Base-by-base conservation (phyloP, 805 yeast species). In the Debaryomyces prosopidis region DNA sequence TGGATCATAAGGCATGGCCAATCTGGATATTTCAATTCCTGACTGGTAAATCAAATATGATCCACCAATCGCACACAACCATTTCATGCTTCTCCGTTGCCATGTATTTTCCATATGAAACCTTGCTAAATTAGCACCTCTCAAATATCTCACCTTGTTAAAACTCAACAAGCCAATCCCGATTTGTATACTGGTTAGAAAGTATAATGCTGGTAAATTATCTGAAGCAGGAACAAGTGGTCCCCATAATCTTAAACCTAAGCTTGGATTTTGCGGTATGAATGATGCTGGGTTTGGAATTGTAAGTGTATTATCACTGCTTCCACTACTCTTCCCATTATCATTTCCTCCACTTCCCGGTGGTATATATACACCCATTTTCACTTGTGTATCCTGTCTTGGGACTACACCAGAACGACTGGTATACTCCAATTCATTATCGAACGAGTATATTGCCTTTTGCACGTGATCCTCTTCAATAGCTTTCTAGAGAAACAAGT, bases 191-290 rank as follows among this genome's bases (percentile, higher is more conserved):
- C 79, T 80, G 2, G 82, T 70, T 40, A 83, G 59, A 0, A 78
- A 54, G 54, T 76, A 77, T 1, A 85, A 57, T 1, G 86, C 87
- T 2, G 71, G 62, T 27, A 66, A 58, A 58, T 83, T 80, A 50
- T 85, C 91, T 7, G 85, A 75, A 1, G 90, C 87, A 2, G 92
- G 92, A 1, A 82, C 84, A 17, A 85, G 59, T 0, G 89, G 89
- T 0, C 90, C 87, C 84, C 88, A 82, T 28, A 82, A 53, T 49
- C 68, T 66, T 42, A 84, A 68, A 0, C 88, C 89, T 17, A 82
- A 58, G 42, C 80, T 77, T 2, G 90, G 90, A 36, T 71, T 63
- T 20, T 47, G 49, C 16, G 59, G 62, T 15, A 57, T 51, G 16
- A 50, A 46, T n/a, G 43, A 16, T 12, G 53, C 34, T 17, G 62